Evolutionary conservation across 2,329 filamentous ascomycete species (phyloP).

Genomic region (Exserohilum rostratum): DNA sequence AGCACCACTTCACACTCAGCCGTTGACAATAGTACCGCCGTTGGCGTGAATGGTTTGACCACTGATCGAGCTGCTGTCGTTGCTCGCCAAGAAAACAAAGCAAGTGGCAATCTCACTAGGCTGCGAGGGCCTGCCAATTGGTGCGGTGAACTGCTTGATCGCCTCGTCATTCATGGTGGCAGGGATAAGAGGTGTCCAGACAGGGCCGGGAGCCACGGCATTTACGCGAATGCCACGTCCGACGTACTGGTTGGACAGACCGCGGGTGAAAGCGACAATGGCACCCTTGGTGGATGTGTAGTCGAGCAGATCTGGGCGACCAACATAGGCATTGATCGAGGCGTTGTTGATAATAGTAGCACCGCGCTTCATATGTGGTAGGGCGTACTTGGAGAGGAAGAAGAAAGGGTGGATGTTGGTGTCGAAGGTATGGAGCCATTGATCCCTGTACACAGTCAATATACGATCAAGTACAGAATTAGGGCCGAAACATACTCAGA

Average conservation of each 20-base stretch:
- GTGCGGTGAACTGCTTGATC: slow-evolving; percentile 73
- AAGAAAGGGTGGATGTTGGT: slow-evolving; percentile 85
- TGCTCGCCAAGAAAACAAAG: slow-evolving; percentile 79
- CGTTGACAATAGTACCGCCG: slow-evolving; percentile 44
- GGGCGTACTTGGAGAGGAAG: slow-evolving; percentile 76
- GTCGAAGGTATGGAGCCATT: slow-evolving; percentile 80
- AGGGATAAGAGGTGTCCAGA: slow-evolving; percentile 54
- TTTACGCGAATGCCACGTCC: slow-evolving; percentile 77
- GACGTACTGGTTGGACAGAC: slow-evolving; percentile 75
- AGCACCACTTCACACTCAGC: slow-evolving; percentile 20
- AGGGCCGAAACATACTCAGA: slow-evolving; percentile 61
- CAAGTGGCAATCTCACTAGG: slow-evolving; percentile 82
- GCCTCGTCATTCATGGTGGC: slow-evolving; percentile 59
- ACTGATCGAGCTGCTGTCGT: slow-evolving; percentile 74
- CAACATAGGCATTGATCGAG: slow-evolving; percentile 82
- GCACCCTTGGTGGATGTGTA: slow-evolving; percentile 82
- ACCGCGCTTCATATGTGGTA: slow-evolving; percentile 77
- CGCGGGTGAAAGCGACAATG: slow-evolving; percentile 79
- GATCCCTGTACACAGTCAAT: slow-evolving; percentile 59
- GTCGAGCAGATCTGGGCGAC: slow-evolving; percentile 78
- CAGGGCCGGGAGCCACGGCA: slow-evolving; percentile 73
- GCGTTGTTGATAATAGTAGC: slow-evolving; percentile 84
- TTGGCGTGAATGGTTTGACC: slow-evolving; percentile 74
- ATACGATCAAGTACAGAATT: too few relatives aligned
- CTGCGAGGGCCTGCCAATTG: slow-evolving; percentile 79